Base-by-base conservation (phyloP, 805 yeast species). In the Candida pseudoglaebosa region DNA sequence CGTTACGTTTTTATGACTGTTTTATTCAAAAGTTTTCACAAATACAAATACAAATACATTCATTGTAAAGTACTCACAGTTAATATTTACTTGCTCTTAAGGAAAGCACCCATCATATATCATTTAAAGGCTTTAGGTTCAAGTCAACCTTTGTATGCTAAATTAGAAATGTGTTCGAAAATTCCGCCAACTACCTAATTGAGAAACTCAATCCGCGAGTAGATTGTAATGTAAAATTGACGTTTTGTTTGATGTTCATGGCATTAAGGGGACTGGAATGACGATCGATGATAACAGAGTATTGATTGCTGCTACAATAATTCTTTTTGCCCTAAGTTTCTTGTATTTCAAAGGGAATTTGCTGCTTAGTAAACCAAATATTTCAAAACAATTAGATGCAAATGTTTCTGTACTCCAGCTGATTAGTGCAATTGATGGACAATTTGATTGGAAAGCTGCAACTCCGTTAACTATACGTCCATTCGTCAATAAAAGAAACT, bases 381-480 rank as follows among this genome's bases (percentile, higher is more conserved):
- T 21, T 9, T 6, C 9, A 21, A 6, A 6, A 21, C 24, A 21
- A 21, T 7, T 9, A 6, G 9, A 36, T 21, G 35, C 29, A 10
- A 32, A 40, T 20, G 33, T 34, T 6, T 33, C 37, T 20, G 40
- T 36, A 5, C 5, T 31, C 19, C 14, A 17, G 21, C 28, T 21
- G 17, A 37, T 52, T 2, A 32, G 39, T 1, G 56, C 77, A 1
- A 67, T 67, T 3, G 48, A 45, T 16, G 42, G 56, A 3, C 55
- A 55, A 39, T 72, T 74, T 42, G 51, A 70, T 14, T 80, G 82
- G 78, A 40, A 56, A 10, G 44, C 47, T 3, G 55, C 58, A 5
- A 56, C 62, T 32, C 82, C 82, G 0, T 50, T 70, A 30, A 57
- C 65, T 55, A 44, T 59, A 9, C 54, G 70, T 17, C 70, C 71